Evolutionary conservation across 225 moss, liverwort and hornwort species (phyloP), one percentile per base, ranked within the genome.

Genomic region (Pleurozium schreberi): DNA sequence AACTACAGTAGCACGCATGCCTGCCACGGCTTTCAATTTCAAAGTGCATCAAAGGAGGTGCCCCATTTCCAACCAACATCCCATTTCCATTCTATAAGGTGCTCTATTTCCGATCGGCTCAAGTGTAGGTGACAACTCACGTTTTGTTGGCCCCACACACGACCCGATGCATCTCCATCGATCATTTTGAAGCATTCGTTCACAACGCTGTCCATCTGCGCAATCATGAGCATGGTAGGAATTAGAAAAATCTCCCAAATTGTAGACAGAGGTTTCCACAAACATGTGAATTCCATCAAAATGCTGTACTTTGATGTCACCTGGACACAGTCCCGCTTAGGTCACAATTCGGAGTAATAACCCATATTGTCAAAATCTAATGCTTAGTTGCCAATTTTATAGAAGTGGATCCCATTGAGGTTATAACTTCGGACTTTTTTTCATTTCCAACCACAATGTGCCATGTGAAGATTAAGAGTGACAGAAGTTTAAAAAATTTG

Each of bases 181-280:
- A 94, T 92, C 90, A 95, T 92, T 63, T 90, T 93, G 67, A 96
- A 96, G 58, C 94, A 91, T 6, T 94, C 93, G 59, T 95, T 87
- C 65, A 98, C 75, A 7, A 94, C 94, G 25, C 58, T 20, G 34
- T 98, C 96, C 92, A 98, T 94, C 96, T 98, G 95, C 77, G 58
- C 58, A 58, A n/a, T n/a, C n/a, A 22, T 23, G 85, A 31, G 42
- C 82, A 3, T 5, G 25, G 27, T 3, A 66, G 12, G 14, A 42
- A 18, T 92, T 50, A 81, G 40, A 18, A 75, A 66, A 34, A 17
- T 27, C 38, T 63, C 23, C 15, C 45, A 7, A 16, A 23, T 45
- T 22, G 34, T 34, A 7, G 33, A 43, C 20, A 45, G 33, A 17
- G 5, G 8, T 80, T 3, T 58, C 3, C 18, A 40, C 7, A 40